Conservation (phyloP, 306 rosid genomes). For the Lathyrus tuberosus region DNA sequence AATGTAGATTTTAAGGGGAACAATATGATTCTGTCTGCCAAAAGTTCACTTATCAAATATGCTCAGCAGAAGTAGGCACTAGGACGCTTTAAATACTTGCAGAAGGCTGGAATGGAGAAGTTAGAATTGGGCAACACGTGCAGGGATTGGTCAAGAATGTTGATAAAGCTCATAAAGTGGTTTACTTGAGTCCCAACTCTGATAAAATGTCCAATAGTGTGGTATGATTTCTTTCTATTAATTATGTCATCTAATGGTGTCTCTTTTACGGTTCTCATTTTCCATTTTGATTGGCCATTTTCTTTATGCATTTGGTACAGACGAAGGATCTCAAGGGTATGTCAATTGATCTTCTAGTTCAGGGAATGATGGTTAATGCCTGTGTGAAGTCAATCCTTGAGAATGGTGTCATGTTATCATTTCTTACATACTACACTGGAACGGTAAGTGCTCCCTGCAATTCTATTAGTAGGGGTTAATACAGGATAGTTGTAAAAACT, state of each 20-base stretch:
- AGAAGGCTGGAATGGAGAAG: conserved; percentile 48
- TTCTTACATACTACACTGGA: conserved; percentile 91
- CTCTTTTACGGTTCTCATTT: conserved; percentile 21
- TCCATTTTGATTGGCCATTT: conserved; percentile 29
- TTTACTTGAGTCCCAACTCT: conserved; percentile 68
- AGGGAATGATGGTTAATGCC: conserved; percentile 94
- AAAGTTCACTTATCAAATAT: no score
- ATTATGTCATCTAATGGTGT: background rate
- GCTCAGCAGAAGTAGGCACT: no score
- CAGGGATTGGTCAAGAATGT: conserved; percentile 78
- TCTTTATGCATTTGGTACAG: conserved; percentile 50
- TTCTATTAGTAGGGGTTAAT: conserved; percentile 11
- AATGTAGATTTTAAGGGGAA: no score
- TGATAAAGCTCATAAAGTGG: conserved; percentile 80
- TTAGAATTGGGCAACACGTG: conserved; percentile 70
- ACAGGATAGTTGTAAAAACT: conserved; percentile 13
- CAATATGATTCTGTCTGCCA: no score
- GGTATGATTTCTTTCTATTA: conserved; percentile 52
- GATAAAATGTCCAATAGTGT: conserved; percentile 72
- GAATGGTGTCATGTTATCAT: conserved; percentile 91
- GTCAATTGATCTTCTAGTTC: conserved; percentile 88
- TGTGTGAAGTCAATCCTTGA: conserved; percentile 80
- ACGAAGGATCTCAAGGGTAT: conserved; percentile 87
- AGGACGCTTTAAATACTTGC: conserved; percentile 41
- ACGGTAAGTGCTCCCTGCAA: conserved; percentile 64